Base-by-base conservation (phyloP, 2,329 filamentous ascomycete genomes). In the Tolypocladium tundrense region DNA sequence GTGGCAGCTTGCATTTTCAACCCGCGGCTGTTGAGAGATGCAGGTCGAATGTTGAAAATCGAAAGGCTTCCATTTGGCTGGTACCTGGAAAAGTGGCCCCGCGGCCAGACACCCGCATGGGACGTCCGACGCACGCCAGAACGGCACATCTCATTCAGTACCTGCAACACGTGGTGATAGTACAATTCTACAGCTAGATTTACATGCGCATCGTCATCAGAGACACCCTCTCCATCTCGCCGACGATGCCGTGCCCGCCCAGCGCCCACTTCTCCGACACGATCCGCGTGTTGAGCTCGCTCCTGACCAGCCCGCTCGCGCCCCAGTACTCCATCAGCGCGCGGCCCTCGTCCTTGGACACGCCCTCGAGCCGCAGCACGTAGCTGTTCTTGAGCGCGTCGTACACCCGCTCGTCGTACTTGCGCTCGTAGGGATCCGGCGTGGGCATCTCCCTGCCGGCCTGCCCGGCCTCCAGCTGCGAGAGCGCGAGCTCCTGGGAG, bases 241-340 rank as follows among this genome's bases (percentile, higher is more conserved):
- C 91, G 52, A 96, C 79, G 55, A 93, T 82, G 19, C 92, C 92
- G 66, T 88, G 85, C 27, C 91, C 91, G 54, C 86, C 85, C 64
- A 97, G 70, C 54, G 85, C 86, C 91, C 92, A 96, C 75, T 90
- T 90, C 79, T 95, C 88, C 27, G 81, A 79, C 41, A 97, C 87
- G 61, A 81, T 79, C 62, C 77, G 77, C 68, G 92, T 86, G 66
- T 89, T 86, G 54, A 97, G 79, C 52, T 77, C 79, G 60, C 82
- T 78, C 62, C 88, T 83, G 68, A 96, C 70, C 69, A 96, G 78
- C 14, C 93, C 94, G 71, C 90, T 95, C 41, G 84, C 85, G 6
- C 90, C 91, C 79, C 93, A 97, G 75, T 97, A 97, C 76, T 97
- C 91, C 85, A 97, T 87, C 65, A 96, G 77, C 1, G 85, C 81